These are phyloP conservation scores for Vanilla planifolia DNA, from an alignment of 106 monocot genomes.

Conservation along the genomic window DNA sequence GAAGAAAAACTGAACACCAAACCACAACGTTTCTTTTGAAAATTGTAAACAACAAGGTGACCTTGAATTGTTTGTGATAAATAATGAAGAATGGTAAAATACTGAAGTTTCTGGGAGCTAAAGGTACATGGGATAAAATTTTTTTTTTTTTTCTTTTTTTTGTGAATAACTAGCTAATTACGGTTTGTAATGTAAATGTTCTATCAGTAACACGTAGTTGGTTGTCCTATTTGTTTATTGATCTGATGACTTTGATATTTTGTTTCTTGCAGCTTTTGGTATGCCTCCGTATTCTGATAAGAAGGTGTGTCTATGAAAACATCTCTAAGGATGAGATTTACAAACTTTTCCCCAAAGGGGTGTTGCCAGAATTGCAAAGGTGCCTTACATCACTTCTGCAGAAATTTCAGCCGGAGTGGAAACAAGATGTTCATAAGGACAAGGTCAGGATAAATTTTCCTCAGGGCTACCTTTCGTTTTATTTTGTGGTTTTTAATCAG, in stretches of 20 bases:
- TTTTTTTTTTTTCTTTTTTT: too few relatives aligned
- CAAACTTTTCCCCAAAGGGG: conserved; percentile 80
- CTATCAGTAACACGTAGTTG: too few relatives aligned
- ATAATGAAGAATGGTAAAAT: too few relatives aligned
- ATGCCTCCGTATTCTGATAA: conserved; percentile 87
- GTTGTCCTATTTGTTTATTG: background rate
- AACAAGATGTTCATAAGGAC: conserved; percentile 56
- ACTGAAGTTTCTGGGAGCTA: too few relatives aligned
- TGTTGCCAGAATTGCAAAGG: conserved; percentile 64
- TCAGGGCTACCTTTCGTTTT: background rate
- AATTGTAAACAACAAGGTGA: too few relatives aligned
- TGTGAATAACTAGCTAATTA: too few relatives aligned
- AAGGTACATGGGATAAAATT: too few relatives aligned
- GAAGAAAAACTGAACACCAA: too few relatives aligned
- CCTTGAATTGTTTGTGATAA: too few relatives aligned
- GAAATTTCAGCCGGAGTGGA: conserved; percentile 79
- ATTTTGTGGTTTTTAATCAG: background rate
- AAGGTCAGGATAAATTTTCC: conserved; percentile 31
- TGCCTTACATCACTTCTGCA: conserved; percentile 71
- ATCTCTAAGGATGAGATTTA: conserved; percentile 61
- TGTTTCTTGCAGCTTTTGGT: conserved; percentile 61
- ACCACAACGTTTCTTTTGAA: too few relatives aligned
- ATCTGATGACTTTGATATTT: background rate
- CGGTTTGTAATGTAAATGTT: too few relatives aligned
- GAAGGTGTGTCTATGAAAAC: conserved; percentile 62